Evolutionary conservation across 257 asterid species (phyloP).

Genomic region (Rehmannia glutinosa): DNA sequence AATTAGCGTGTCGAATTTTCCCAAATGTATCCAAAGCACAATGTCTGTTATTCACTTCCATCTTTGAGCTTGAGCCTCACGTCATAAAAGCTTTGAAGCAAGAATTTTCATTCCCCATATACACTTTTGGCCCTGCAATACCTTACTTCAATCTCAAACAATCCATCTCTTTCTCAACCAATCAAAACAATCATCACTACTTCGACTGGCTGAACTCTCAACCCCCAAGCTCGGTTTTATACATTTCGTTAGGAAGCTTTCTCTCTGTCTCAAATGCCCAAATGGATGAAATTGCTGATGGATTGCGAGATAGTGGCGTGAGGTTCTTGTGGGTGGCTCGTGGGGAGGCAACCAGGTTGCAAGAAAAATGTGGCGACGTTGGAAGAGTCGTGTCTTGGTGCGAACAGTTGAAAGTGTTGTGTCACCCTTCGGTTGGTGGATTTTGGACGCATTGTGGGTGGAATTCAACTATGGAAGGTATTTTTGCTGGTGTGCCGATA

Average conservation of each 20-base stretch:
- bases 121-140: slow-evolving; percentile 64
- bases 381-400: slow-evolving; percentile 58
- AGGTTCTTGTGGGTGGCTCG: slow-evolving; percentile 72
- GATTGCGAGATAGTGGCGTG: slow-evolving; percentile 48
- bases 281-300: slow-evolving; percentile 55
- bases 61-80: slow-evolving; percentile 50
- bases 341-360: slow-evolving; percentile 45
- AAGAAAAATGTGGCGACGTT: slow-evolving; percentile 30
- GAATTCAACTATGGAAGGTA: slow-evolving; percentile 61
- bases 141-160: slow-evolving; percentile 35
- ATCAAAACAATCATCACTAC: slow-evolving; percentile 18
- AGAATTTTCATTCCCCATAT: slow-evolving; percentile 41
- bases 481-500: slow-evolving; percentile 49
- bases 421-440: slow-evolving; percentile 56
- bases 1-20: slow-evolving; percentile 13
- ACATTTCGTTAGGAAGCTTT: slow-evolving; percentile 67
- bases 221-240: slow-evolving; percentile 52
- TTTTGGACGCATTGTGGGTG: slow-evolving; percentile 86
- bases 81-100: slow-evolving; percentile 34
- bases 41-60: slow-evolving; percentile 35
- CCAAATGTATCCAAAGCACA: slow-evolving; percentile 30
- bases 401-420: slow-evolving; percentile 52
- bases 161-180: neutral
- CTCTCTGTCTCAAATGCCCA: slow-evolving; percentile 52
- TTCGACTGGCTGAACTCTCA: slow-evolving; percentile 65